These are phyloP conservation scores for Wickerhamomyces hampshirensis DNA, from an alignment of 805 yeast genomes.

Conservation along the genomic window DNA sequence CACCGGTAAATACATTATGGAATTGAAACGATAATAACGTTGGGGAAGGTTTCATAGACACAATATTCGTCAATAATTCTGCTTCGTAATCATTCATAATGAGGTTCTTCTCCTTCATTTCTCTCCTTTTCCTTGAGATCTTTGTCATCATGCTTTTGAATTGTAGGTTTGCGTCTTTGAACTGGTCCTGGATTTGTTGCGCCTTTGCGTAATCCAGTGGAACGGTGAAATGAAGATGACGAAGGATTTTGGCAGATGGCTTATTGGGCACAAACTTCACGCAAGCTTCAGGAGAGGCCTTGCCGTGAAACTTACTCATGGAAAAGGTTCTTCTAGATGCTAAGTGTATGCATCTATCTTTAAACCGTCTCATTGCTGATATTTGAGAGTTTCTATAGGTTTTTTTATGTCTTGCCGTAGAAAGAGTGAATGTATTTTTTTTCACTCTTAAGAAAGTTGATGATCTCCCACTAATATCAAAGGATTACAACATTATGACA, in stretches of 20 bases:
- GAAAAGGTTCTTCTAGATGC: background rate
- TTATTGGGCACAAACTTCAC: conserved; percentile 29
- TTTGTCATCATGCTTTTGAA: conserved; percentile 49
- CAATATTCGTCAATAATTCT: conserved; percentile 37
- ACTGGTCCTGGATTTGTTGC: conserved; percentile 47
- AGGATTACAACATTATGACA: background rate
- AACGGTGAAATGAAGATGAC: conserved; percentile 40
- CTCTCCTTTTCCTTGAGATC: conserved; percentile 36
- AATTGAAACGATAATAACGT: conserved; percentile 79
- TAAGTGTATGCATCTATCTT: background rate
- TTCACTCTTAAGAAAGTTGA: background rate
- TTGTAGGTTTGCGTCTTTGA: conserved; percentile 53
- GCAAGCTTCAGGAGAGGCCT: conserved; percentile 5
- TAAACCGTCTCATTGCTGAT: background rate
- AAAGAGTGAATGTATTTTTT: too few species aligned
- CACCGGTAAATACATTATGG: conserved; percentile 85
- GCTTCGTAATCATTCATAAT: conserved; percentile 44
- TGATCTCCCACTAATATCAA: background rate
- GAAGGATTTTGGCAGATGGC: conserved; percentile 30
- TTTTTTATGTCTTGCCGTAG: too few species aligned
- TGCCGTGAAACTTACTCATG: background rate
- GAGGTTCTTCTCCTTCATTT: conserved; percentile 35
- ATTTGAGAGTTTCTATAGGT: background rate
- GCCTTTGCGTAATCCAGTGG: conserved; percentile 43
- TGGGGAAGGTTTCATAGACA: conserved; percentile 55